A percentile compares a stretch with the other conserved stretches of the same genome.
These are phyloP conservation scores for Cymodocea nodosa DNA, from an alignment of 116 monocot genomes.

Conservation along the genomic window DNA sequence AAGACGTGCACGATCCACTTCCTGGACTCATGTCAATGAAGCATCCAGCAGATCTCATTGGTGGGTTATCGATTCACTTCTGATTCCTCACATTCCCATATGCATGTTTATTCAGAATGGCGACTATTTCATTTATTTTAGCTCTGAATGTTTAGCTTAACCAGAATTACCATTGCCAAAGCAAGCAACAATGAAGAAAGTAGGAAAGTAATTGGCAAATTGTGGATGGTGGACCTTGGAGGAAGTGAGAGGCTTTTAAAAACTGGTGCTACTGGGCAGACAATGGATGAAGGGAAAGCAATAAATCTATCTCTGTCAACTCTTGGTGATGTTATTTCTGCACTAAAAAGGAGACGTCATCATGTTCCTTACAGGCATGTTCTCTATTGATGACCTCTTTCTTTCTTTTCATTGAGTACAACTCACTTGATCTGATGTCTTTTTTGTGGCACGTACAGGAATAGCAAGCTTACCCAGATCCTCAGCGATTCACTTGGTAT, in stretches of 20 bases:
- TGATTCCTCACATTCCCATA: background rate
- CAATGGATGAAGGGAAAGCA: constrained; percentile 80
- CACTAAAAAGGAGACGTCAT: constrained; percentile 41
- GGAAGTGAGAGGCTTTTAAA: constrained; percentile 77
- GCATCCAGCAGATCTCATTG: constrained; percentile 87
- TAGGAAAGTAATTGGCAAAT: constrained; percentile 24
- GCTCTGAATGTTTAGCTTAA: constrained; percentile 67
- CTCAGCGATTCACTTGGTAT: constrained; percentile 72
- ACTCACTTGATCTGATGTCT: background rate
- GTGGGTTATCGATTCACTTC: constrained; percentile 25
- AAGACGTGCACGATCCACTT: constrained; percentile 46
- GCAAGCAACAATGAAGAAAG: constrained; percentile 4
- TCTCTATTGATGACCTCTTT: background rate
- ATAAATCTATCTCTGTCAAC: constrained; percentile 80
- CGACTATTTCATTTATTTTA: constrained; percentile 48
- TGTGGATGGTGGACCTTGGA: constrained; percentile 87
- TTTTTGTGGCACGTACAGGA: constrained; percentile 23
- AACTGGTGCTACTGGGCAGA: constrained; percentile 69
- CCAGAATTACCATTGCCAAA: constrained; percentile 50
- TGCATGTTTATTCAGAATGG: constrained; percentile 12
- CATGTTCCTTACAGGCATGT: constrained; percentile 69
- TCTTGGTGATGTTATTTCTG: constrained; percentile 77
- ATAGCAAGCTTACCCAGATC: constrained; percentile 87
- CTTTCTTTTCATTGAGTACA: background rate
- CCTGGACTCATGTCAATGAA: constrained; percentile 77